These are phyloP conservation scores for Penicillium angulare DNA, from an alignment of 495 filamentous ascomycete species.

Conservation along the genomic window DNA sequence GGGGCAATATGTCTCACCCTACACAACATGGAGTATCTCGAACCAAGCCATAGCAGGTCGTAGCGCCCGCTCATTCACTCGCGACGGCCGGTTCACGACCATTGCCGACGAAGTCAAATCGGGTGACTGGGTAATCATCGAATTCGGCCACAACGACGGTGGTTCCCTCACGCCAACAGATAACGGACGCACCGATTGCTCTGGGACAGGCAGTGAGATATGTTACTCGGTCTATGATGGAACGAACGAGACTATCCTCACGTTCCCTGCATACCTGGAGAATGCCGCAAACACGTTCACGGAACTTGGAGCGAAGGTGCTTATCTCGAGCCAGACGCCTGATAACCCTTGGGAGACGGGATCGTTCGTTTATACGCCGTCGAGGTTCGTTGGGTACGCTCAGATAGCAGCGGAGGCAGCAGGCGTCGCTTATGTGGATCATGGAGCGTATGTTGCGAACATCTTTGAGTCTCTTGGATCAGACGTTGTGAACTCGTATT, in stretches of 20 bases:
- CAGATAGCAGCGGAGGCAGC: constrained; percentile 44
- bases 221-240: constrained; percentile 53
- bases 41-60: constrained; percentile 61
- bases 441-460: constrained; percentile 54
- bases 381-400: constrained; percentile 59
- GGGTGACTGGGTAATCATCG: constrained; percentile 60
- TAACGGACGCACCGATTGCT: constrained; percentile 60
- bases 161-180: constrained; percentile 53
- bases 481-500: constrained; percentile 49
- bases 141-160: constrained; percentile 68
- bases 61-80: constrained; percentile 58
- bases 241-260: constrained; percentile 53
- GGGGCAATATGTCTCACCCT: constrained; percentile 55
- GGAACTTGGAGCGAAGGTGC: constrained; percentile 60
- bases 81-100: constrained; percentile 57
- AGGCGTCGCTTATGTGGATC: constrained; percentile 57
- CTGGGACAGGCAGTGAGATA: constrained; percentile 52
- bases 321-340: constrained; percentile 62
- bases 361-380: constrained; percentile 36
- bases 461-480: constrained; percentile 48
- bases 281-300: constrained; percentile 51
- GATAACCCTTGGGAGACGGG: constrained; percentile 63
- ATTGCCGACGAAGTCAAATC: constrained; percentile 46
- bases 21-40: constrained; percentile 43
- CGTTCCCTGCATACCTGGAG: constrained; percentile 57